A percentile compares a stretch with the other conserved stretches of the same genome.
These are phyloP conservation scores for Kuraishia ogatae DNA, from an alignment of 805 yeast species.

Conservation along the genomic window DNA sequence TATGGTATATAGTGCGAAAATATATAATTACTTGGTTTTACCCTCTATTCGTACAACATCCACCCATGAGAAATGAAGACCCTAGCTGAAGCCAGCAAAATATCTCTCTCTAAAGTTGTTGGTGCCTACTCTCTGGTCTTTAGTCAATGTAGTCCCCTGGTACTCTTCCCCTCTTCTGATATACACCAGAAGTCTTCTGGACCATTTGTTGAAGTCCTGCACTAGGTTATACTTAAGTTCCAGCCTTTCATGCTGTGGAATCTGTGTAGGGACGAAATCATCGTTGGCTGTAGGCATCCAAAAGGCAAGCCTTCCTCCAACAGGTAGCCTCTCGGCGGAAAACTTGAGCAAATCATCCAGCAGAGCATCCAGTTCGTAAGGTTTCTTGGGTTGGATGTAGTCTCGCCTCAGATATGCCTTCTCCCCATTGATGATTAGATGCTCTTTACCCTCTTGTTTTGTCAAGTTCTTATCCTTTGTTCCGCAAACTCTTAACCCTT, in stretches of 20 bases:
- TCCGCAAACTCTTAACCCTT: slow-evolving; percentile 90
- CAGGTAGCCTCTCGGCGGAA: slow-evolving; percentile 61
- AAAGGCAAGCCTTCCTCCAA: slow-evolving; percentile 76
- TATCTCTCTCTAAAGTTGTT: slow-evolving; percentile 72
- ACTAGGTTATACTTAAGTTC: slow-evolving; percentile 67
- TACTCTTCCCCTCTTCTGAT: slow-evolving; percentile 47
- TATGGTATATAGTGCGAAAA: too few relatives aligned
- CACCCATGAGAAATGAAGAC: background rate
- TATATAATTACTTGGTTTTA: too few relatives aligned
- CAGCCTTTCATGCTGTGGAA: slow-evolving; percentile 73
- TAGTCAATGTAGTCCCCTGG: slow-evolving; percentile 38
- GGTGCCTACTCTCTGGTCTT: slow-evolving; percentile 32
- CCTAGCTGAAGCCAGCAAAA: slow-evolving; percentile 47
- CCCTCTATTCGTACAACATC: background rate
- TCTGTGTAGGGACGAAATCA: slow-evolving; percentile 52
- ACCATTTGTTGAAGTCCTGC: slow-evolving; percentile 91
- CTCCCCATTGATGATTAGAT: slow-evolving; percentile 67
- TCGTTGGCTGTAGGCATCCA: slow-evolving; percentile 99
- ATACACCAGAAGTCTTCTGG: slow-evolving; percentile 77
- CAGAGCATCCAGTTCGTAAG: slow-evolving; percentile 70
- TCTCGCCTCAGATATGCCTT: slow-evolving; percentile 71
- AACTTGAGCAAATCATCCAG: slow-evolving; percentile 72
- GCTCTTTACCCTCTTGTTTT: slow-evolving; percentile 65
- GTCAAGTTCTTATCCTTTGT: slow-evolving; percentile 35
- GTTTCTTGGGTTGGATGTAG: slow-evolving; percentile 88